Conservation (phyloP, 371 early-diverging fungal genomes). For the Quaeritorhiza haematococci region DNA sequence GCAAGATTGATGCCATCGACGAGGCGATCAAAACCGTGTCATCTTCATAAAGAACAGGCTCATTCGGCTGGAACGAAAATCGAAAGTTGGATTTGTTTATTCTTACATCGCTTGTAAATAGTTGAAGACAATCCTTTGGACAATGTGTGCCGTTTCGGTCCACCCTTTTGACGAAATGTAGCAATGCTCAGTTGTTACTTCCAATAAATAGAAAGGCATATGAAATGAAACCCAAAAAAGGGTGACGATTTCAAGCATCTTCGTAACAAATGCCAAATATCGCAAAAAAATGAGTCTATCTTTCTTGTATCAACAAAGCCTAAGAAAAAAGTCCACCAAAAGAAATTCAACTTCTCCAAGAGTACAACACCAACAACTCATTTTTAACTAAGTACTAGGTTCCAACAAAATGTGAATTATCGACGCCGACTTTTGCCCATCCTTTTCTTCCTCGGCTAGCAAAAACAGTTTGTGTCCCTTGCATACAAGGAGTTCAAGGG, state of each 20-base stretch:
- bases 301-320: neutral
- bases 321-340: neutral
- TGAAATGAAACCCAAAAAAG: neutral
- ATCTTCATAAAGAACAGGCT: neutral
- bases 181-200: slow-evolving; percentile 5
- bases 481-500: slow-evolving; percentile 27
- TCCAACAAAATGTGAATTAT: slow-evolving; percentile 13
- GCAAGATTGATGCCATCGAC: neutral
- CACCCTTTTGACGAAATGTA: no score
- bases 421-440: slow-evolving; percentile 23
- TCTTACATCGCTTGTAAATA: slow-evolving; percentile 3
- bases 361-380: no score
- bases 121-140: neutral
- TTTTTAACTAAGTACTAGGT: neutral
- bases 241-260: neutral
- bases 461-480: slow-evolving; percentile 27
- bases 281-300: neutral
- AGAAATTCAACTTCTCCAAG: no score
- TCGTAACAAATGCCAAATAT: neutral
- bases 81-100: neutral
- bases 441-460: slow-evolving; percentile 44
- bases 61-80: neutral
- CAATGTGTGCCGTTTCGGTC: no score
- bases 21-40: slow-evolving; percentile 2
- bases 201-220: neutral